Evolutionary conservation across 1,139 yeast species (phyloP), one percentile per base, ranked within the genome.

Genomic region (Spathaspora sp.): DNA sequence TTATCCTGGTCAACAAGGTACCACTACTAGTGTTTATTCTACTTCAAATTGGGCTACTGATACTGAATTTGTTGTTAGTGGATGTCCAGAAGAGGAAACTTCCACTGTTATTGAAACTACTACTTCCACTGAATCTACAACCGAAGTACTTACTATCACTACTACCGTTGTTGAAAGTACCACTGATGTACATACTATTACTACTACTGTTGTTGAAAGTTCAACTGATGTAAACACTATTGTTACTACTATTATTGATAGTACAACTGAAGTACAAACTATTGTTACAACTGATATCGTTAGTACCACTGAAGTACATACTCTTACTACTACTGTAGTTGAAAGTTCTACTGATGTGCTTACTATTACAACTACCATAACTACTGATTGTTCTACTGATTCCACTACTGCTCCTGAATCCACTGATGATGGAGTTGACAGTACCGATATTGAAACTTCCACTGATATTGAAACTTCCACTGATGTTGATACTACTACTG

Each of bases 141-240:
- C 46, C 41, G 11, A 42, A 45, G 20, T 46, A 43, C 18, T 48
- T 45, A 45, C 45, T 15, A 20, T 43, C 5, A 50, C 43, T 37
- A 47, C 56, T 20, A 56, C 55, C 2, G 44, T 52, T 29, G 50
- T 57, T 18, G n/a, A n/a, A n/a, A n/a, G n/a, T n/a, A n/a, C n/a
- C n/a, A n/a, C n/a, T n/a, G n/a, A n/a, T n/a, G n/a, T n/a, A n/a
- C n/a, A n/a, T n/a, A n/a, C n/a, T n/a, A n/a, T n/a, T n/a, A n/a
- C n/a, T n/a, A n/a, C n/a, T n/a, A n/a, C n/a, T n/a, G n/a, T n/a
- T n/a, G n/a, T n/a, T n/a, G n/a, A n/a, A n/a, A n/a, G n/a, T n/a
- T n/a, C n/a, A n/a, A n/a, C n/a, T n/a, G n/a, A n/a, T n/a, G n/a
- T n/a, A n/a, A 54, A 53, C 17, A 51, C 51, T 23, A 61, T 63